These are phyloP conservation scores for Phytophthora parvispora DNA, from an alignment of 352 stramenopile genomes.

Conservation along the genomic window DNA sequence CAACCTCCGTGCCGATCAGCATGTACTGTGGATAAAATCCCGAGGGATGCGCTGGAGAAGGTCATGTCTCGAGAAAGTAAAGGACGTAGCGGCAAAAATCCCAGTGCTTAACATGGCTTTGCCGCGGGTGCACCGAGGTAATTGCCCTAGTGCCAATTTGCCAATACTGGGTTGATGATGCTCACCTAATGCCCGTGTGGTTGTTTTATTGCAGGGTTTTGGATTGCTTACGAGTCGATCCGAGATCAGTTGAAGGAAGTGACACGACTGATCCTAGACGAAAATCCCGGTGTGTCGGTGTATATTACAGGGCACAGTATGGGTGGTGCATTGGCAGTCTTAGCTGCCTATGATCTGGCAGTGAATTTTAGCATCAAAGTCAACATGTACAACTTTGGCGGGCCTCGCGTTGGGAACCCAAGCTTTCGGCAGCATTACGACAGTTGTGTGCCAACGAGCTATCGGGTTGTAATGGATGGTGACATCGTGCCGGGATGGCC, in stretches of 20 bases:
- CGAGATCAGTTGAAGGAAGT: constrained; percentile 82
- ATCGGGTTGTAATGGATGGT: constrained; percentile 85
- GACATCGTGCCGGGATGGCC: constrained; percentile 84
- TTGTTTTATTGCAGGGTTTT: constrained; percentile 66
- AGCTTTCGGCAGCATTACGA: constrained; percentile 86
- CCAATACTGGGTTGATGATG: neutral
- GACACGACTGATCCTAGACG: constrained; percentile 80
- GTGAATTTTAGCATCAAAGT: constrained; percentile 90
- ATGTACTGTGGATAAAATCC: constrained; percentile 84
- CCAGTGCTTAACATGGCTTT: constrained; percentile 88
- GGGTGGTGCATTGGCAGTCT: constrained; percentile 90
- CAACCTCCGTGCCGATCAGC: constrained; percentile 87
- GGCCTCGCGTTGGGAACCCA: constrained; percentile 86
- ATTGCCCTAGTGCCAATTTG: neutral
- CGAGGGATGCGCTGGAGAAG: constrained; percentile 56
- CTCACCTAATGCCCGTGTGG: constrained; percentile 12
- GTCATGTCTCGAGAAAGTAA: constrained; percentile 72
- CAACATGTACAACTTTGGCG: constrained; percentile 93
- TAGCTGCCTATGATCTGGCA: constrained; percentile 89
- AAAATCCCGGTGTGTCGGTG: constrained; percentile 87
- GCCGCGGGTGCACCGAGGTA: constrained; percentile 86
- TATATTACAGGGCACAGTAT: constrained; percentile 95
- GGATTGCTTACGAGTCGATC: constrained; percentile 87
- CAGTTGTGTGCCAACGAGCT: constrained; percentile 79
- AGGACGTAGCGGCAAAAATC: constrained; percentile 78